Evolutionary conservation across 257 asterid genomes (phyloP).

Genomic region (Echium plantagineum): DNA sequence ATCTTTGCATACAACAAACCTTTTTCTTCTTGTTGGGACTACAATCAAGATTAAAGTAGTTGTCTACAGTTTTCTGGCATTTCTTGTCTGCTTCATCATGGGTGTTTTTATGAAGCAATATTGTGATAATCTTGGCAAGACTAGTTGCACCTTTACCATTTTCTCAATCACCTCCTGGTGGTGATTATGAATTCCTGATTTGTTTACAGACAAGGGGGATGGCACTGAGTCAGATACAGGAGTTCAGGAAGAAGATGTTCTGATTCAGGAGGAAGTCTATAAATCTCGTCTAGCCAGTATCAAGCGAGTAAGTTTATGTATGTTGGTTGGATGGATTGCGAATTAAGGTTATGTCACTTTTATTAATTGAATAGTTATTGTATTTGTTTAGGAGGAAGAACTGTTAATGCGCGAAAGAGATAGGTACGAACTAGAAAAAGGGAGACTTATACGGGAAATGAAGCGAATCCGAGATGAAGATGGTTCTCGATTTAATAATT

Average conservation of each 20-base stretch:
- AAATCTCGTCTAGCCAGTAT: slow-evolving; percentile 89
- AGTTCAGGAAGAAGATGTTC: slow-evolving; percentile 61
- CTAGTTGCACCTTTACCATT: slow-evolving; percentile 1
- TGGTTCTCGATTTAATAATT: slow-evolving; percentile 89
- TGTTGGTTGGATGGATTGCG: neutral
- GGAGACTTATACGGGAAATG: slow-evolving; percentile 94
- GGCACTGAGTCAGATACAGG: slow-evolving; percentile 58
- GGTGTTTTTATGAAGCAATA: neutral
- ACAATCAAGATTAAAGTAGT: too few relatives aligned
- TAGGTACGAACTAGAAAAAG: slow-evolving; percentile 89
- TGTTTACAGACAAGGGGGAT: slow-evolving; percentile 64
- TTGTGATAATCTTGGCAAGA: slow-evolving; percentile 2
- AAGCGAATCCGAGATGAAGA: slow-evolving; percentile 98
- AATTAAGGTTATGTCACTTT: neutral
- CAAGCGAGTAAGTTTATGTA: slow-evolving; percentile 60
- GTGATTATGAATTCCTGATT: neutral
- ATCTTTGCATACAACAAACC: neutral
- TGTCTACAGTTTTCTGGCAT: neutral
- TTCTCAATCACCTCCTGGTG: slow-evolving; percentile 6
- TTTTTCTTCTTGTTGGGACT: too few relatives aligned
- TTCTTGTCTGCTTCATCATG: too few relatives aligned
- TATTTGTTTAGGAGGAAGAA: slow-evolving; percentile 80
- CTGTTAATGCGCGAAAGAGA: slow-evolving; percentile 85
- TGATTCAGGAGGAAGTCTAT: slow-evolving; percentile 82
- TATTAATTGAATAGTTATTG: slow-evolving; percentile 1